Percentiles rank a stretch among this genome's conserved stretches.
These are phyloP conservation scores for Kwoniella sp. DNA, from an alignment of 768 basidiomycete species.

Conservation along the genomic window DNA sequence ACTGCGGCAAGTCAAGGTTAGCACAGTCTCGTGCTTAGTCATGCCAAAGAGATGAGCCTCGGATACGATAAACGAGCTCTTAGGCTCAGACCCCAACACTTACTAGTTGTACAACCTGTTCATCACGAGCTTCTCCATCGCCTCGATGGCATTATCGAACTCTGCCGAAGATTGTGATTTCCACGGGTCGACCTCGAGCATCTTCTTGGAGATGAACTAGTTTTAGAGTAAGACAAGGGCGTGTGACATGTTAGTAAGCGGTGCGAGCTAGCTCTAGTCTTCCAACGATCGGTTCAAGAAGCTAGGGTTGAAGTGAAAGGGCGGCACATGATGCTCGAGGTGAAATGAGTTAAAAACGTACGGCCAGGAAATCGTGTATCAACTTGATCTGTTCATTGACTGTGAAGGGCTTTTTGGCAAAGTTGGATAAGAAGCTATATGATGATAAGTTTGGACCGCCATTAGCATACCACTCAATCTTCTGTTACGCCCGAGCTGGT, in stretches of 20 bases:
- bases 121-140: constrained; percentile 99
- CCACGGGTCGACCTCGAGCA: constrained; percentile 68
- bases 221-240: too few relatives aligned
- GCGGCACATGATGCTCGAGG: not conserved
- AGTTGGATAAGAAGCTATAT: constrained; percentile 87
- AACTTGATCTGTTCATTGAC: constrained; percentile 92
- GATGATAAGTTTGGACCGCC: not conserved
- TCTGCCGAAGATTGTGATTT: constrained; percentile 72
- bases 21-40: too few relatives aligned
- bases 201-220: constrained; percentile 85
- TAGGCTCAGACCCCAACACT: too few relatives aligned
- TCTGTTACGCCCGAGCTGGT: too few relatives aligned
- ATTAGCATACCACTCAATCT: not conserved
- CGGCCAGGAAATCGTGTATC: constrained; percentile 87
- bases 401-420: constrained; percentile 85
- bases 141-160: constrained; percentile 96
- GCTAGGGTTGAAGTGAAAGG: not conserved
- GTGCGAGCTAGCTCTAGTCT: too few relatives aligned
- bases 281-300: too few relatives aligned
- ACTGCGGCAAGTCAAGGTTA: constrained; percentile 58
- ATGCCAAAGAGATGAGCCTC: too few relatives aligned
- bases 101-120: constrained; percentile 94
- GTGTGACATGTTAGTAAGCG: too few relatives aligned
- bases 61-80: too few relatives aligned
- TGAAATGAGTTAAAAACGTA: too few relatives aligned